These are phyloP conservation scores for Suhomyces choctaworum DNA, from an alignment of 1,139 yeast species.

Conservation along the genomic window DNA sequence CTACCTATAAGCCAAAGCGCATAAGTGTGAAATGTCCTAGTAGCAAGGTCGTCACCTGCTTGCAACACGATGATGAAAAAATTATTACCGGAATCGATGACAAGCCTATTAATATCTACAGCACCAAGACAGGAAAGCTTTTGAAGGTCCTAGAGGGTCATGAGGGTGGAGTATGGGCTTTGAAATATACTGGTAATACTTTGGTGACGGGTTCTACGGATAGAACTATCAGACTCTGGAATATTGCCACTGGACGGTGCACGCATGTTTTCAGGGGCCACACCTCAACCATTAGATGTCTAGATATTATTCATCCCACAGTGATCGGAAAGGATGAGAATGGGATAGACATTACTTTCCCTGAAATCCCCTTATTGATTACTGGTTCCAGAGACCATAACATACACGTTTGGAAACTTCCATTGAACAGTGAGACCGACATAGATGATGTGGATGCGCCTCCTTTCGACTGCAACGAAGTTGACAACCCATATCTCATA, in stretches of 20 bases:
- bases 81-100: slow-evolving; percentile 95
- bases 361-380: slow-evolving; percentile 64
- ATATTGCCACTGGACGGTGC: slow-evolving; percentile 55
- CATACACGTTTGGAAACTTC: slow-evolving; percentile 85
- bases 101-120: slow-evolving; percentile 75
- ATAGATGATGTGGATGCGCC: slow-evolving; percentile 22
- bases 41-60: slow-evolving; percentile 84
- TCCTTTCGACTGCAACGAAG: slow-evolving; percentile 34
- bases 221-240: slow-evolving; percentile 62
- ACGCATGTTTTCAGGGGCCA: slow-evolving; percentile 75
- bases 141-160: slow-evolving; percentile 79
- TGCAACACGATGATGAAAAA: slow-evolving; percentile 89
- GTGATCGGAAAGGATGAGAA: slow-evolving; percentile 57
- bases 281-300: slow-evolving; percentile 87
- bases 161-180: slow-evolving; percentile 98
- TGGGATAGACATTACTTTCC: slow-evolving; percentile 65
- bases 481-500: slow-evolving; percentile 68
- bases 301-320: slow-evolving; percentile 76
- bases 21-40: slow-evolving; percentile 70
- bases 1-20: slow-evolving; percentile 65
- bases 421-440: slow-evolving; percentile 50
- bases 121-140: slow-evolving; percentile 69
- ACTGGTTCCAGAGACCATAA: slow-evolving; percentile 94
- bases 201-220: slow-evolving; percentile 61
- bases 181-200: slow-evolving; percentile 78